A percentile compares a stretch with the other conserved stretches of the same genome.
Evolutionary conservation across 31 red algal genomes (phyloP).

Genomic region (Porphyra umbilicalis): DNA sequence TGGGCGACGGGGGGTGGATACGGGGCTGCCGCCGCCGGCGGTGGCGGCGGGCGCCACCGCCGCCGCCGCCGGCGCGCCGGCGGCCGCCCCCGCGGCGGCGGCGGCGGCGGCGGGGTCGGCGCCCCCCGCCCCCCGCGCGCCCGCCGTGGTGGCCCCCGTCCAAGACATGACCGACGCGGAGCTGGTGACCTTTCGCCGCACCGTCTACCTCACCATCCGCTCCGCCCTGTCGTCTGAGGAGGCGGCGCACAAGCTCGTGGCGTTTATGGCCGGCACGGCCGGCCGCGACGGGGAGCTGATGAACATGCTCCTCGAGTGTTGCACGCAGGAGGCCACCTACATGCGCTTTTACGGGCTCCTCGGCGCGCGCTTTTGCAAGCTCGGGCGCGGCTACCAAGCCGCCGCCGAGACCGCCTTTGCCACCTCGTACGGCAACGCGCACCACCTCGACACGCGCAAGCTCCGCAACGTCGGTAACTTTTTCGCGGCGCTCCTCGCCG

Average conservation of each 20-base stretch:
- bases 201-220: slow-evolving; percentile 60
- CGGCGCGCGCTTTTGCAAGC: slow-evolving; percentile 46
- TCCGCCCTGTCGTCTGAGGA: slow-evolving; percentile 65
- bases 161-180: slow-evolving; percentile 64
- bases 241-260: slow-evolving; percentile 62
- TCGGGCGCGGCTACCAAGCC: slow-evolving; percentile 25
- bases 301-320: slow-evolving; percentile 78
- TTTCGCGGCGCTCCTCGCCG: slow-evolving; percentile 46
- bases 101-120: not conserved
- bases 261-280: slow-evolving; percentile 45
- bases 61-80: not conserved
- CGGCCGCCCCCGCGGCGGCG: not conserved
- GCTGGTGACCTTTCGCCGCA: slow-evolving; percentile 61
- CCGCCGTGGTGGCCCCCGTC: not conserved
- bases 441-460: slow-evolving; percentile 55
- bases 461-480: slow-evolving; percentile 67
- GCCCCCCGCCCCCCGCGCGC: not conserved
- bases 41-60: not conserved
- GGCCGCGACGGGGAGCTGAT: slow-evolving; percentile 50
- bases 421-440: slow-evolving; percentile 52
- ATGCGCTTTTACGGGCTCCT: slow-evolving; percentile 56
- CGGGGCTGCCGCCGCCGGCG: not conserved
- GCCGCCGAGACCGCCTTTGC: slow-evolving; percentile 64
- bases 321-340: slow-evolving; percentile 70
- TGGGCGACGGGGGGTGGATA: not conserved